Base-by-base conservation (phyloP, 1,284 basidiomycete species). In the Sporisorium scitamineum region DNA sequence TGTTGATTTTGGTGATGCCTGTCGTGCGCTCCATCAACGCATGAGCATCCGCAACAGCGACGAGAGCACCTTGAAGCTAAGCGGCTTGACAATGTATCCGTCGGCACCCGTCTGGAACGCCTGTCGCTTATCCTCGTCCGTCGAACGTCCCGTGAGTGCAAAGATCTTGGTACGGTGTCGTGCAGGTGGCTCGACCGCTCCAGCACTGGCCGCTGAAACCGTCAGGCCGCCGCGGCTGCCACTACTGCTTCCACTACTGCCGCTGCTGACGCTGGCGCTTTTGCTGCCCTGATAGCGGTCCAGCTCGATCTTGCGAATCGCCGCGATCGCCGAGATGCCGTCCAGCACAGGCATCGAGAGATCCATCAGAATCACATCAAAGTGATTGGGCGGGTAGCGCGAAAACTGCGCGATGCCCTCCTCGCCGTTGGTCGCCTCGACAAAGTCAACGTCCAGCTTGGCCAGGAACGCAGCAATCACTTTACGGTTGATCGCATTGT, bases 41-140 rank as follows among this genome's bases (percentile, higher is more conserved):
- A 70, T 70, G 42, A 80, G 47, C 78, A 80, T 78, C 18, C 70
- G 47, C 53, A 80, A 45, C 26, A 80, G 53, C 53, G 68, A 72
- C 11, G 71, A 72, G 1, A 80, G 65, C 48, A 77, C 67, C 29
- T 77, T 72, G 63, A 77, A 79, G 54, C 65, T 73, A 24, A 79
- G 57, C 53, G 83, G 83, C 45, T 80, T 76, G 9, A 86, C 93
- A 79, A 86, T 94, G 93, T 95, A 97, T 85, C 95, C 95, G 81
- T 97, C 94, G 50, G 97, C 94, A 3, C 95, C 95, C 57, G 92
- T 93, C 58, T 93, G 91, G 78, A 97, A 96, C 1, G 95, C 95
- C 78, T 90, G 89, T 24, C 93, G 89, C 86, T 96, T 95, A 85
- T 97, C 94, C 84, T 97, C 95, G 4, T 93, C 87, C 11, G 94